phyloP scores from a whole-genome alignment of 179 eudicot species.

The Heliamphora pulchella region DNA sequence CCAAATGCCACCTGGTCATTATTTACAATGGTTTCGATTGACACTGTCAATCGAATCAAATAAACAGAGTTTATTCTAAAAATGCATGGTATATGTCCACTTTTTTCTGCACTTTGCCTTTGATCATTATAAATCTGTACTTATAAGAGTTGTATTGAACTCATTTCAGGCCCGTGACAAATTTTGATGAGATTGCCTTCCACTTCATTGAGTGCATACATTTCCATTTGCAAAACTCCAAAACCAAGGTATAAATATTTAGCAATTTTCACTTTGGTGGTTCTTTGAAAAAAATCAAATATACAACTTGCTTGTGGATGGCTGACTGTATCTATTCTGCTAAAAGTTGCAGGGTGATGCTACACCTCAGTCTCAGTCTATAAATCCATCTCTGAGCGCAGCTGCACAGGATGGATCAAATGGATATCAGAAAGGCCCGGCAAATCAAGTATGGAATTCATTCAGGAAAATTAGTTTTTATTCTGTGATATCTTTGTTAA shows the following conservation, averaged over 20 bases:
- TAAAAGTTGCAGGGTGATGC: slow-evolving; percentile 36
- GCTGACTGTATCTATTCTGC: slow-evolving; percentile 19
- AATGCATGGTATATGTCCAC: neutral
- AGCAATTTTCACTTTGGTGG: neutral
- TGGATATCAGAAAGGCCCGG: slow-evolving; percentile 40
- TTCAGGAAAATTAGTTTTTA: neutral
- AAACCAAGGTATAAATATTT: slow-evolving; percentile 40
- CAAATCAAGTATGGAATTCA: slow-evolving; percentile 31
- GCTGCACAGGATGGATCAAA: slow-evolving; percentile 34
- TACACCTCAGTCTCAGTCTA: slow-evolving; percentile 26
- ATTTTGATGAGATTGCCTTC: slow-evolving; percentile 63
- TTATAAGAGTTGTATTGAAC: neutral
- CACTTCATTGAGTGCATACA: slow-evolving; percentile 72
- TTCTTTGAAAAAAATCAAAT: neutral
- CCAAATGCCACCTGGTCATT: too few species aligned
- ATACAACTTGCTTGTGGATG: neutral
- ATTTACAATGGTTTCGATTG: too few species aligned
- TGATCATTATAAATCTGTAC: neutral
- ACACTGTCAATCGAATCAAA: too few species aligned
- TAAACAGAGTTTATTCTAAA: neutral
- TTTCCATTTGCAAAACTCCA: slow-evolving; percentile 48
- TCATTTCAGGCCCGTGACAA: slow-evolving; percentile 46
- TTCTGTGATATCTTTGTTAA: neutral
- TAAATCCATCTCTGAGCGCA: slow-evolving; percentile 34
- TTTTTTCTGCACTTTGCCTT: neutral